phyloP scores from a whole-genome alignment of 2,329 filamentous ascomycete species.

The Botryotinia globosa region DNA sequence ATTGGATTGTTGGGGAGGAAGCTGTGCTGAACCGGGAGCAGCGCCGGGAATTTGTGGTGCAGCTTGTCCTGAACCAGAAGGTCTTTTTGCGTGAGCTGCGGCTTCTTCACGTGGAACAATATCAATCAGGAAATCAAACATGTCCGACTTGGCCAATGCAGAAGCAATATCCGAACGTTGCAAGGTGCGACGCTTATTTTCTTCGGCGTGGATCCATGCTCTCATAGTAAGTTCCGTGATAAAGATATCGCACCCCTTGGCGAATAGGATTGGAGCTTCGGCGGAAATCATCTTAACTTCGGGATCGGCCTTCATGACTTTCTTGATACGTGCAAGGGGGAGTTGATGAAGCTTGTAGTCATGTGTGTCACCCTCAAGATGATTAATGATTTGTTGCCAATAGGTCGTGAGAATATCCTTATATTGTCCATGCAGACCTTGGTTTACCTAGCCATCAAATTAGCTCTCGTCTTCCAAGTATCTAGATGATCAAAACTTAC shows the following conservation, averaged over 20 bases:
- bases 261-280: slow-evolving; percentile 95
- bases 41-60: slow-evolving; percentile 47
- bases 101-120: slow-evolving; percentile 97
- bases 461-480: slow-evolving; percentile 23
- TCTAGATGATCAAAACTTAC: slow-evolving; percentile 49
- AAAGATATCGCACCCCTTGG: slow-evolving; percentile 98
- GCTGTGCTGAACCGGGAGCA: slow-evolving; percentile 47
- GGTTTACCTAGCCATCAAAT: slow-evolving; percentile 68
- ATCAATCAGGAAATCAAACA: slow-evolving; percentile 99
- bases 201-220: slow-evolving; percentile 98
- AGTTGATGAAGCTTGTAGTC: slow-evolving; percentile 99
- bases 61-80: slow-evolving; percentile 47
- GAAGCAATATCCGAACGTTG: slow-evolving; percentile 96
- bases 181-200: slow-evolving; percentile 94
- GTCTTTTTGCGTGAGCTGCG: slow-evolving; percentile 76
- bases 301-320: slow-evolving; percentile 99
- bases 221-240: slow-evolving; percentile 99
- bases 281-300: slow-evolving; percentile 99
- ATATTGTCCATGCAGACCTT: slow-evolving; percentile 87
- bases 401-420: slow-evolving; percentile 98
- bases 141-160: slow-evolving; percentile 93
- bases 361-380: slow-evolving; percentile 90
- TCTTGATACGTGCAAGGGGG: slow-evolving; percentile 97
- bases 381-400: slow-evolving; percentile 97
- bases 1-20: slow-evolving; percentile 49